Evolutionary conservation across 192 early-diverging fungal genomes (phyloP), one percentile per base, ranked within the genome.

Genomic region (Borealophlyctis nickersoniae): DNA sequence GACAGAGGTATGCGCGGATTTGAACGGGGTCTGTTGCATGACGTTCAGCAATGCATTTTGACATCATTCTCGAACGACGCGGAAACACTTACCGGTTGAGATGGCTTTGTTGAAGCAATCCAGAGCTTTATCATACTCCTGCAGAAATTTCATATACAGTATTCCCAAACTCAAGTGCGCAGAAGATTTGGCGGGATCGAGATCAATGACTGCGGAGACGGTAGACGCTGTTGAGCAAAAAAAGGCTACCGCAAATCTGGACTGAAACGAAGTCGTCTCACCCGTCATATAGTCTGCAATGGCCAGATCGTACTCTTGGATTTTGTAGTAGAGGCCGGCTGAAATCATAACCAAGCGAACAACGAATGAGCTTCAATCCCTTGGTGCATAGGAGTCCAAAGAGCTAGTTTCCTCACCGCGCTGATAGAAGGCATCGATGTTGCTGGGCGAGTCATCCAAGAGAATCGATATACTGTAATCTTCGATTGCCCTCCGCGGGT

Each of bases 401-500:
- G n/a, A n/a, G n/a, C n/a, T n/a, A n/a, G n/a, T 52, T 0, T 26
- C 33, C 30, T 49, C 28, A 79, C 73, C 75, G 59, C 81, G 51
- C 53, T 83, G 77, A 60, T 69, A 77, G 56, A 68, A 81, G 2
- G 79, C 75, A 9, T 80, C 75, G 5, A 57, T 33, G 52, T 71
- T 79, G 13, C 50, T 45, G 11, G 53, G 52, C 5, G 65, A 60
- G 45, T 76, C 73, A 53, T 84, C 78, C 27, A 84, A 57, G 22
- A 84, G 60, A 4, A 84, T 56, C 2, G 72, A 70, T 2, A 84
- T 49, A 29, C 74, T 77, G 11, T 79, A 72, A 56, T 84, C 77
- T 36, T 84, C 74, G 53, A 84, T 79, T 3, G 82, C 79, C 39
- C 68, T 67, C 26, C 53, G 24, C 16, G 67, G 66, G 36, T 81